Conservation (phyloP, 164 flowering plant species). For the Amborella trichopoda region DNA sequence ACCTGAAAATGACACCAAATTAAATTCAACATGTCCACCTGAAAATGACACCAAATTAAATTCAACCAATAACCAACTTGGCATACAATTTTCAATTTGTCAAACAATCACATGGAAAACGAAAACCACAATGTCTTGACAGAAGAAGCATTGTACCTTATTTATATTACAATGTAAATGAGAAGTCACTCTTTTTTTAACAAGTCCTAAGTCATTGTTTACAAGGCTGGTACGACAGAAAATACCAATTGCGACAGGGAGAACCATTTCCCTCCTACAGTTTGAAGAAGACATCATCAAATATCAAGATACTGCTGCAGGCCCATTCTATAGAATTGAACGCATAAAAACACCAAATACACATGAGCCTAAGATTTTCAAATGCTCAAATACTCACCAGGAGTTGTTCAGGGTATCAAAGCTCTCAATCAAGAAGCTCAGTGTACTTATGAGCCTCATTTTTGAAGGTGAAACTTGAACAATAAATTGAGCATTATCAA, state of each 20-base stretch:
- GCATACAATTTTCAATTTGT: no score
- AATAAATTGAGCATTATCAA: conserved; percentile 26
- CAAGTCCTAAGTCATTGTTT: conserved; percentile 17
- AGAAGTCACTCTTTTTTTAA: conserved; percentile 22
- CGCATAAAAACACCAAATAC: no score
- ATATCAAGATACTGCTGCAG: no score
- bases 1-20: conserved; percentile 32
- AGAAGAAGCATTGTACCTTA: conserved; percentile 36
- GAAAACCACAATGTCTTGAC: neutral
- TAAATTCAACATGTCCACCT: neutral
- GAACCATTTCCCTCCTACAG: conserved; percentile 68
- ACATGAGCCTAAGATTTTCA: neutral
- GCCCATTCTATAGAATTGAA: no score
- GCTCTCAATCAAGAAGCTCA: conserved; percentile 26
- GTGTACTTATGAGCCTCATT: conserved; percentile 48
- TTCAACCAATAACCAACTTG: no score
- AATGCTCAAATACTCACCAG: conserved; percentile 37
- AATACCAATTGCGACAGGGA: conserved; percentile 40
- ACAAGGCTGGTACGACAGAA: conserved; percentile 39
- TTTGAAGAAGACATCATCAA: neutral
- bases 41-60: no score
- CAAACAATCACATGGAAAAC: neutral
- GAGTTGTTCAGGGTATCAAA: conserved; percentile 51
- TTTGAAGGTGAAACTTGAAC: conserved; percentile 48
- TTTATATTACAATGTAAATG: conserved; percentile 41